phyloP scores from a whole-genome alignment of 202 grass and related monocot species.

The Dendrocalamus latiflorus region DNA sequence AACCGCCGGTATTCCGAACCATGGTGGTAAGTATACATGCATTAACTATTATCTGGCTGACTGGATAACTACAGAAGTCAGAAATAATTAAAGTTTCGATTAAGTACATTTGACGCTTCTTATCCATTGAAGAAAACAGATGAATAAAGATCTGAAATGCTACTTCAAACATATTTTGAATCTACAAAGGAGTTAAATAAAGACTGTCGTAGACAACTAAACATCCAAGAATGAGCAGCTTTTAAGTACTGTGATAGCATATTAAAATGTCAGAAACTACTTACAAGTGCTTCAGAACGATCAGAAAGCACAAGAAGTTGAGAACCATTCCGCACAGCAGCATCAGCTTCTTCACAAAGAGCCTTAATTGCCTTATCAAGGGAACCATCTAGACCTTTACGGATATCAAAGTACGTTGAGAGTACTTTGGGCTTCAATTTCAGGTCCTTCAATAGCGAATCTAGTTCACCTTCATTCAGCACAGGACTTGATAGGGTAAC shows the following conservation, averaged over 20 bases:
- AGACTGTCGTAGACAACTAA: background rate
- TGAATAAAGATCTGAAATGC: no score
- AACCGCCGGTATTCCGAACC: no score
- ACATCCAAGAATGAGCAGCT: background rate
- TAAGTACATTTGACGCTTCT: no score
- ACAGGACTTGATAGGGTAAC: conserved; percentile 91
- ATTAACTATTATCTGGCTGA: no score
- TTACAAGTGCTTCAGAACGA: conserved; percentile 80
- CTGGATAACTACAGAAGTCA: no score
- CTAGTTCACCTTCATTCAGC: conserved; percentile 95
- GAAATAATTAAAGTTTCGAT: no score
- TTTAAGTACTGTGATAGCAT: conserved; percentile 17
- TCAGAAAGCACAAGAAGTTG: conserved; percentile 99
- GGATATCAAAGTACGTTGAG: conserved; percentile 84
- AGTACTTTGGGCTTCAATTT: conserved; percentile 77
- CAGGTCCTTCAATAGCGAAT: conserved; percentile 71
- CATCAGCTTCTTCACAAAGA: conserved; percentile 94
- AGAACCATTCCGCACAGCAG: conserved; percentile 83
- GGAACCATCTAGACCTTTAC: conserved; percentile 94
- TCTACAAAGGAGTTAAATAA: conserved; percentile 18
- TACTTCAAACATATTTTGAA: no score
- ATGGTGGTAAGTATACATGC: no score
- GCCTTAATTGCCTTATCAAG: conserved; percentile 62
- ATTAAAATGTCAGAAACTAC: conserved; percentile 29
- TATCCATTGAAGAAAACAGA: no score